phyloP scores from a whole-genome alignment of 768 basidiomycete species.

The Lactifluus piperatus region DNA sequence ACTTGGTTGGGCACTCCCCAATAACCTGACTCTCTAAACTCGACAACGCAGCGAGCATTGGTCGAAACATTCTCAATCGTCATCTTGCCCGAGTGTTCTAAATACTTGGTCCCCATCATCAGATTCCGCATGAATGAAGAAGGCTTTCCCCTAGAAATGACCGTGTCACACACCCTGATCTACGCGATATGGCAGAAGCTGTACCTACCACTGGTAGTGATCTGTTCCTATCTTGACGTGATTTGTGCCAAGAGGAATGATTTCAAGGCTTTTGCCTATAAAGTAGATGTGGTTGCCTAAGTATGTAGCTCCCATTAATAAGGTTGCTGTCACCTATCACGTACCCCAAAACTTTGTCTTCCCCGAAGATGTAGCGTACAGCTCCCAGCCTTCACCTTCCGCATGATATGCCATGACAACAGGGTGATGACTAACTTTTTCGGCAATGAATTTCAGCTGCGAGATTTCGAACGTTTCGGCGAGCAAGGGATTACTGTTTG shows the following conservation, averaged over 20 bases:
- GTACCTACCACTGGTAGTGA: slow-evolving; percentile 57
- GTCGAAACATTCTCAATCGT: slow-evolving; percentile 54
- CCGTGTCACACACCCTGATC: background rate
- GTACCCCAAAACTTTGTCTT: slow-evolving; percentile 88
- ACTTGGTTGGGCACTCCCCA: slow-evolving; percentile 75
- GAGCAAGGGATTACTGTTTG: slow-evolving; percentile 71
- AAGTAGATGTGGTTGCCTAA: slow-evolving; percentile 11
- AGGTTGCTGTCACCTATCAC: slow-evolving; percentile 24
- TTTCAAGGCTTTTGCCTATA: slow-evolving; percentile 80
- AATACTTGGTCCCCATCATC: slow-evolving; percentile 85
- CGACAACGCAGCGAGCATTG: slow-evolving; percentile 54
- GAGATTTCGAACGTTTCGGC: slow-evolving; percentile 82
- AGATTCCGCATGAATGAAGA: slow-evolving; percentile 85
- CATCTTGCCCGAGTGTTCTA: slow-evolving; percentile 80
- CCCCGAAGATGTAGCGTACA: slow-evolving; percentile 68
- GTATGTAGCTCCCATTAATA: slow-evolving; percentile 15
- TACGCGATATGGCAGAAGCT: background rate
- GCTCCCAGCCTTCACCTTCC: slow-evolving; percentile 67
- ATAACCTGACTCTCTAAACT: slow-evolving; percentile 82
- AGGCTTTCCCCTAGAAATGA: slow-evolving; percentile 62
- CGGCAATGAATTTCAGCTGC: slow-evolving; percentile 75
- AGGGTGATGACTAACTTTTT: slow-evolving; percentile 83
- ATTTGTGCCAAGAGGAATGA: slow-evolving; percentile 70
- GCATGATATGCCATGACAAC: slow-evolving; percentile 82
- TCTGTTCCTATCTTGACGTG: slow-evolving; percentile 60